Percentiles rank a stretch among this genome's conserved stretches.
Conservation (phyloP, 2,329 filamentous ascomycete species). For the Colletotrichum sp. region DNA sequence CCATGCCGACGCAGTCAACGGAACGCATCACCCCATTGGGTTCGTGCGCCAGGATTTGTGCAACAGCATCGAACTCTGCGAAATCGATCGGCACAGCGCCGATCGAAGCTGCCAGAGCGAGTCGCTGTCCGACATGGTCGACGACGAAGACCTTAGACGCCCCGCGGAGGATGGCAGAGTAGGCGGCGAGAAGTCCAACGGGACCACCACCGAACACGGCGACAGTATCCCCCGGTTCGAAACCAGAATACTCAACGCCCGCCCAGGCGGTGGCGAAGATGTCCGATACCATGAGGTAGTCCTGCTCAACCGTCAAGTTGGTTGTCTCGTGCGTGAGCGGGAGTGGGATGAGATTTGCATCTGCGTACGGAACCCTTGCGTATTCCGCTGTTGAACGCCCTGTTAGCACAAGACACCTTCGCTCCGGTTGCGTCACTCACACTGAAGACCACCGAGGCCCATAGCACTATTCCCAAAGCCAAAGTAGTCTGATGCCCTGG, state of each 20-base stretch:
- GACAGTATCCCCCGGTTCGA: conserved; percentile 62
- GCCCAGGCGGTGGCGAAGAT: conserved; percentile 58
- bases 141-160: conserved; percentile 16
- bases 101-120: conserved; percentile 20
- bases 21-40: conserved; percentile 18
- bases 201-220: conserved; percentile 68
- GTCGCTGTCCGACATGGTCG: conserved; percentile 23
- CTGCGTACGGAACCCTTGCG: conserved; percentile 66
- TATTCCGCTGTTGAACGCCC: conserved; percentile 43
- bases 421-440: too few species aligned
- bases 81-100: conserved; percentile 25
- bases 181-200: conserved; percentile 59
- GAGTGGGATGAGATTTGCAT: conserved; percentile 67
- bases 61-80: not conserved
- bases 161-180: conserved; percentile 16
- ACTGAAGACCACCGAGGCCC: not conserved
- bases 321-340: conserved; percentile 33
- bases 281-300: conserved; percentile 55
- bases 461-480: not conserved
- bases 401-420: not conserved
- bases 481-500: not conserved
- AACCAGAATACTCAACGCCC: conserved; percentile 59
- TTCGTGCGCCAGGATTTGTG: conserved; percentile 20
- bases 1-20: conserved; percentile 22
- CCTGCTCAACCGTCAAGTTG: conserved; percentile 63